phyloP scores from a whole-genome alignment of 225 moss, liverwort and hornwort genomes.

The Pseudisothecium myosuroides region DNA sequence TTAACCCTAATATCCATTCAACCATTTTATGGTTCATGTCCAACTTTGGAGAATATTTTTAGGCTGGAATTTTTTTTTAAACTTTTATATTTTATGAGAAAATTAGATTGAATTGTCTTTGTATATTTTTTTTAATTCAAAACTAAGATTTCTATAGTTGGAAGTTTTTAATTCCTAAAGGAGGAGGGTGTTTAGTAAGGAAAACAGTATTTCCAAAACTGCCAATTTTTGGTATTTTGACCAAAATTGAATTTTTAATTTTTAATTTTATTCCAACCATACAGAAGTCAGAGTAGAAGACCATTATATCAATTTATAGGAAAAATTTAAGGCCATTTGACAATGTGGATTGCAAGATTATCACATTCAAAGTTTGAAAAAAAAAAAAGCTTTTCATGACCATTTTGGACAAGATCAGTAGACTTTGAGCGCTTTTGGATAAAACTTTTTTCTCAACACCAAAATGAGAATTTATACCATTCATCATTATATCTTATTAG shows the following conservation, averaged over 20 bases:
- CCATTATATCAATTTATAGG: neutral
- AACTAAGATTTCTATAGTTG: no score
- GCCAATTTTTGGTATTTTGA: neutral
- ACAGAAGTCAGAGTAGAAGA: neutral
- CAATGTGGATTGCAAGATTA: neutral
- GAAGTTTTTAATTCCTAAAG: neutral
- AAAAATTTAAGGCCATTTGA: neutral
- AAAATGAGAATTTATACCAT: neutral
- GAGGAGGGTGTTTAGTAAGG: neutral
- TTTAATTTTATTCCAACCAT: neutral
- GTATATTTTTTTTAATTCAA: no score
- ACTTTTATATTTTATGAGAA: neutral
- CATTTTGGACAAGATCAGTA: accelerated
- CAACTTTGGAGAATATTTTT: neutral
- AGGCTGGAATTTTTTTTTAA: neutral
- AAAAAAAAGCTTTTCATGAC: neutral
- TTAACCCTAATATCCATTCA: neutral
- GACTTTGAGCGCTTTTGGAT: neutral
- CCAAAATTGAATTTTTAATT: neutral
- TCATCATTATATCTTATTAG: no score
- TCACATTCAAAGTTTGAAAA: neutral
- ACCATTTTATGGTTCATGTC: neutral
- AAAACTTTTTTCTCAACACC: accelerated
- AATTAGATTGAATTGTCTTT: neutral
- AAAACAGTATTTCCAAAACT: neutral